Conservation (phyloP, 768 basidiomycete species). For the Boletus tylopilopsis region DNA sequence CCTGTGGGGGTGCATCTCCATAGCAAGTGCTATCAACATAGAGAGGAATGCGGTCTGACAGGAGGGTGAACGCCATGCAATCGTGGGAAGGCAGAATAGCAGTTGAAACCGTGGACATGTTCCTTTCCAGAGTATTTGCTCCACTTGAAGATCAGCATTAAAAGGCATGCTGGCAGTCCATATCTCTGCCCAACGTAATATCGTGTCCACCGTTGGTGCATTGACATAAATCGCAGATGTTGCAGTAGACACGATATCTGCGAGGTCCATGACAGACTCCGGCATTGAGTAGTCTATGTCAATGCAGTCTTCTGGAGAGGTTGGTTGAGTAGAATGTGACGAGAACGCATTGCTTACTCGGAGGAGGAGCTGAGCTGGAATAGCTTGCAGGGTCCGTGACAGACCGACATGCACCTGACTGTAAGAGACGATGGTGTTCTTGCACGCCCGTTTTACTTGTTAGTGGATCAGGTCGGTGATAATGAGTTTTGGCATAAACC, state of each 20-base stretch:
- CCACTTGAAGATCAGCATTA: too few species aligned
- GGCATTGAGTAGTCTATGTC: background rate
- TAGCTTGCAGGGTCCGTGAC: too few species aligned
- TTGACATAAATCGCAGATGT: background rate
- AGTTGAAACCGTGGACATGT: background rate
- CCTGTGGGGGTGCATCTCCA: background rate
- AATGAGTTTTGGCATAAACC: too few species aligned
- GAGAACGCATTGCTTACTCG: too few species aligned
- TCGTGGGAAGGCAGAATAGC: background rate
- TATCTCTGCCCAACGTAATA: background rate
- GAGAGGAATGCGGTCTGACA: slow-evolving; percentile 15
- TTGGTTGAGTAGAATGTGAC: background rate
- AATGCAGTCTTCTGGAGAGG: too few species aligned
- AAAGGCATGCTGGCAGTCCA: background rate
- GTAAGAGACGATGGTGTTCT: too few species aligned
- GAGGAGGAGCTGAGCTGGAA: too few species aligned
- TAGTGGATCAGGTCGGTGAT: too few species aligned
- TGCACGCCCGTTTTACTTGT: too few species aligned
- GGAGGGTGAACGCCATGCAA: slow-evolving; percentile 20
- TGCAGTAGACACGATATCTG: background rate
- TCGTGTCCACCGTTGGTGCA: background rate
- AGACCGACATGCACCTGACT: too few species aligned
- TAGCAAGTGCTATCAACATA: slow-evolving; percentile 28
- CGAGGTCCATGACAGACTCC: background rate
- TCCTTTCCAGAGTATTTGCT: background rate